Evolutionary conservation across 345 rosid species (phyloP).

Genomic region (Euclidium syriacum): DNA sequence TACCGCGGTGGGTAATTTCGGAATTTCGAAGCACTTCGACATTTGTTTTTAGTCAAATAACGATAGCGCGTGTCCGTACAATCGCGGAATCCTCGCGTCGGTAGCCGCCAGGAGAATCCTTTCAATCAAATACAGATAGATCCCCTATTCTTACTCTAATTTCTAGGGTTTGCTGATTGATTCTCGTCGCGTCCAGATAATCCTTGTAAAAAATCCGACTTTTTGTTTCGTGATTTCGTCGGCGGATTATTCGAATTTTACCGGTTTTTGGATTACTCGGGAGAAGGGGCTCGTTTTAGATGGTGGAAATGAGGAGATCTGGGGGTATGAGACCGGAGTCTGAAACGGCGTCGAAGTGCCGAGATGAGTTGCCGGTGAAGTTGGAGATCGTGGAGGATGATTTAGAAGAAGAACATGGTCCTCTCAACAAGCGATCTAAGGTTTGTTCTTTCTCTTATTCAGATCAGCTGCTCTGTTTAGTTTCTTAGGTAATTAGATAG

Average conservation of each 20-base stretch:
- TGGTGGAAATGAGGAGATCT: conserved; percentile 84
- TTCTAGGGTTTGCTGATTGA: conserved; percentile 30
- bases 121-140: conserved; percentile 6
- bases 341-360: conserved; percentile 36
- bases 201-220: neutral
- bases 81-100: conserved; percentile 23
- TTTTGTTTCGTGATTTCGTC: neutral
- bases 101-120: conserved; percentile 35
- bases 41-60: neutral
- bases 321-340: conserved; percentile 46
- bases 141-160: conserved; percentile 14
- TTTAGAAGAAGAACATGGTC: conserved; percentile 65
- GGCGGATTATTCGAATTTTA: neutral
- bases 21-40: neutral
- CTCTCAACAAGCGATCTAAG: conserved; percentile 70
- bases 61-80: conserved; percentile 22
- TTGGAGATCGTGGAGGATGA: conserved; percentile 72
- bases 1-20: conserved; percentile 4
- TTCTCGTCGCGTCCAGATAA: conserved; percentile 19
- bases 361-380: conserved; percentile 66
- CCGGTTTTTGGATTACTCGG: neutral
- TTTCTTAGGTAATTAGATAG: neutral
- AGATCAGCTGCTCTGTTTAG: conserved; percentile 26
- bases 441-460: conserved; percentile 37
- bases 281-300: conserved; percentile 16